Evolutionary conservation across 1,284 basidiomycete species (phyloP).

Genomic region (Pseudozyma sp.): DNA sequence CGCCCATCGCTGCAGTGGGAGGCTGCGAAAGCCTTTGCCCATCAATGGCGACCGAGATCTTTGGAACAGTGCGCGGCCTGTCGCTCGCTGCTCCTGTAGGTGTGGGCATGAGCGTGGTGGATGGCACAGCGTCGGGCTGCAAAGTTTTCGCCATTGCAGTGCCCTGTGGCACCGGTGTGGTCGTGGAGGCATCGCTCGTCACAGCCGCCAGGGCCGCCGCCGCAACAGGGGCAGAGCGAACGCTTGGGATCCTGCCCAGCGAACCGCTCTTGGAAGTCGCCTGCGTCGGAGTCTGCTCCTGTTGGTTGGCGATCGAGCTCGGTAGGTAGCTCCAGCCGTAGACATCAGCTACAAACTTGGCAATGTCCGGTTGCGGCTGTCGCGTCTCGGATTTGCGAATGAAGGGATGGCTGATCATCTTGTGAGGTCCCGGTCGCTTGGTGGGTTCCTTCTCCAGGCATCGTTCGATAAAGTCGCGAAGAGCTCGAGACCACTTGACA

Average conservation of each 20-base stretch:
- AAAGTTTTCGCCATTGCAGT: neutral
- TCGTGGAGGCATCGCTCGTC: conserved; percentile 3
- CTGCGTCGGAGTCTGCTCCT: conserved; percentile 44
- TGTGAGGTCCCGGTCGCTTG: conserved; percentile 83
- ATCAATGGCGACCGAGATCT: conserved; percentile 31
- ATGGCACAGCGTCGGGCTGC: conserved; percentile 12
- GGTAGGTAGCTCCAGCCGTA: conserved; percentile 78
- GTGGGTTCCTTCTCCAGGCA: conserved; percentile 76
- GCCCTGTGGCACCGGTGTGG: conserved; percentile 2
- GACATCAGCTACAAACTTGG: conserved; percentile 84
- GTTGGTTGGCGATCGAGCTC: conserved; percentile 36
- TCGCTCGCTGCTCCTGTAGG: neutral
- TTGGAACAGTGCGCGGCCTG: conserved; percentile 23
- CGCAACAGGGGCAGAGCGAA: conserved; percentile 43
- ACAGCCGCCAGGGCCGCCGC: conserved; percentile 15
- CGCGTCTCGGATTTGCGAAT: conserved; percentile 81
- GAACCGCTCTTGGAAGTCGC: conserved; percentile 16
- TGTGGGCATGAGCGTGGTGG: conserved; percentile 1
- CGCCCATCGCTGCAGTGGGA: neutral
- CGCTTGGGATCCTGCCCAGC: conserved; percentile 41
- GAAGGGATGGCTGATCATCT: conserved; percentile 89
- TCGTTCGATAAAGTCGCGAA: conserved; percentile 91
- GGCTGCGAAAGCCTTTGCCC: conserved; percentile 2
- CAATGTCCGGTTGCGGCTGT: conserved; percentile 74
- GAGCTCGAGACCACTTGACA: conserved; percentile 80